Conservation (phyloP, 306 rosid genomes). For the Macrotyloma uniflorum region DNA sequence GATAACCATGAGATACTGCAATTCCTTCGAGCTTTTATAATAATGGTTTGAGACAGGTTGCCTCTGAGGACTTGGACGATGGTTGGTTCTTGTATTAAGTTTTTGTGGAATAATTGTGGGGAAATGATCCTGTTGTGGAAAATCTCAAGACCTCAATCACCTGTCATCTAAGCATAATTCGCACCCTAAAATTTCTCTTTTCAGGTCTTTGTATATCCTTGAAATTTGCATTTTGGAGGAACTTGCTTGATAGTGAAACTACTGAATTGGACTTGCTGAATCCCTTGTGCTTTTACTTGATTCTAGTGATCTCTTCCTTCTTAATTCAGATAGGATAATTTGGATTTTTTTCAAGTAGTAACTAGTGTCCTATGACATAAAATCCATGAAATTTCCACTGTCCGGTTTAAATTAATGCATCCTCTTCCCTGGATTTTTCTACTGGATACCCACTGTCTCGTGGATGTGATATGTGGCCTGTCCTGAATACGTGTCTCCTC, state of each 20-base stretch:
- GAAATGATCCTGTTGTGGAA: neutral
- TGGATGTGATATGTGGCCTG: neutral
- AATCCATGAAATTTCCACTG: neutral
- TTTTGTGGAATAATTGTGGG: neutral
- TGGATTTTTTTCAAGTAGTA: neutral
- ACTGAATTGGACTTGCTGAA: neutral
- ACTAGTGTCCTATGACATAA: neutral
- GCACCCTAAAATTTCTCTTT: neutral
- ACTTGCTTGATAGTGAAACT: neutral
- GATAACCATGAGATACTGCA: neutral
- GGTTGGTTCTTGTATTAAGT: neutral
- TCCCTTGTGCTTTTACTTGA: neutral
- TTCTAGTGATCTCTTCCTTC: neutral
- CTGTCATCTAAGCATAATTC: neutral
- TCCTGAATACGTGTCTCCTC: neutral
- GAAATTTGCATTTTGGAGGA: neutral
- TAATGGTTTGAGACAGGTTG: neutral
- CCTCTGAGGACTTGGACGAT: neutral
- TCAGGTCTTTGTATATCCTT: neutral
- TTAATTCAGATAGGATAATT: neutral
- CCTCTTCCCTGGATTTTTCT: neutral
- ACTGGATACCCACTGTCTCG: neutral
- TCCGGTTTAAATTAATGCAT: neutral
- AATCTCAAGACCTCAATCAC: neutral
- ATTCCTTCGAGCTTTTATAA: neutral